phyloP scores from a whole-genome alignment of 1,139 yeast genomes.

The Suhomyces choctaworum region DNA sequence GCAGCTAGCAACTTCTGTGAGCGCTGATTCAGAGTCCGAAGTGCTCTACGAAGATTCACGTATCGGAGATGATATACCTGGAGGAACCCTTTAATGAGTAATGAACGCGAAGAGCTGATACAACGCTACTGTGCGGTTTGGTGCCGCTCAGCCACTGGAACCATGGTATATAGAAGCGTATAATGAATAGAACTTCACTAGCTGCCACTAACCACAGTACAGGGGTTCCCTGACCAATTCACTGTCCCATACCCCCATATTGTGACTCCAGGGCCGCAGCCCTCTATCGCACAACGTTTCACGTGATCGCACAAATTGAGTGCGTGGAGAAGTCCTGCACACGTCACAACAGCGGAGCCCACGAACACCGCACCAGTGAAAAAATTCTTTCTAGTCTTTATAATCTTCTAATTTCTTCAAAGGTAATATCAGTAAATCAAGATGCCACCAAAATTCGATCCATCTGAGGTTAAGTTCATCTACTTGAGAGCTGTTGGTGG shows the following conservation, averaged over 20 bases:
- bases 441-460: conserved; percentile 98
- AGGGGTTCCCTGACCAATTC: too few relatives aligned
- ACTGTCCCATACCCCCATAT: too few relatives aligned
- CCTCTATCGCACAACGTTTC: too few relatives aligned
- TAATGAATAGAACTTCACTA: too few relatives aligned
- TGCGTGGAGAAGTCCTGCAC: too few relatives aligned
- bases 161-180: too few relatives aligned
- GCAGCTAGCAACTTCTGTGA: conserved; percentile 55
- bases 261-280: too few relatives aligned
- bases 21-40: conserved; percentile 35
- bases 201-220: too few relatives aligned
- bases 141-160: too few relatives aligned
- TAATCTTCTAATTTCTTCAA: conserved; percentile 9
- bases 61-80: conserved; percentile 54
- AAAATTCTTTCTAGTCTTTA: conserved; percentile 10
- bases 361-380: conserved; percentile 6
- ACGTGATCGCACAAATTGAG: too few relatives aligned
- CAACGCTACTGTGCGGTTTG: too few relatives aligned
- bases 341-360: too few relatives aligned
- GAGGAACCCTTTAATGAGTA: conserved; percentile 45
- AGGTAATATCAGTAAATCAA: conserved; percentile 21
- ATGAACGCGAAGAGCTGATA: conserved; percentile 3
- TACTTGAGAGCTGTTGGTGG: conserved; percentile 99
- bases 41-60: conserved; percentile 43
- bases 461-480: conserved; percentile 96